These are phyloP conservation scores for Astragalus glycyphyllos DNA, from an alignment of 306 rosid species.

Conservation along the genomic window DNA sequence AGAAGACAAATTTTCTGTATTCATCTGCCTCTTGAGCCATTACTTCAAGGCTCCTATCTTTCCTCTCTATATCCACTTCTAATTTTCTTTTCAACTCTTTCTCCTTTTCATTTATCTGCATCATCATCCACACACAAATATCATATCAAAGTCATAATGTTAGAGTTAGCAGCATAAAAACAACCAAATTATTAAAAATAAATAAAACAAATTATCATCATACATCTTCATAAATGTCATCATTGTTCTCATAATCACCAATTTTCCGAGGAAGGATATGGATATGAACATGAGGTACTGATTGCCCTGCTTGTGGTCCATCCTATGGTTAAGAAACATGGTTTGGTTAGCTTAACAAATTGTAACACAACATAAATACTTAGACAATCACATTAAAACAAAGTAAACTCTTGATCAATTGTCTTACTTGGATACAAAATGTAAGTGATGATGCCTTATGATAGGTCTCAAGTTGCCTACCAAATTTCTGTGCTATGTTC, in stretches of 20 bases:
- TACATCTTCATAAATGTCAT: slow-evolving; percentile 86
- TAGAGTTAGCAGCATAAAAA: slow-evolving; percentile 10
- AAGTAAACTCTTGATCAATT: not conserved
- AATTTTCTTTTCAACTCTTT: slow-evolving; percentile 67
- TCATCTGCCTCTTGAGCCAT: slow-evolving; percentile 84
- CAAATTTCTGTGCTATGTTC: slow-evolving; percentile 83
- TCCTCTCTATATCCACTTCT: slow-evolving; percentile 77
- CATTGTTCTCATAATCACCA: slow-evolving; percentile 77
- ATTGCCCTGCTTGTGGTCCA: slow-evolving; percentile 89
- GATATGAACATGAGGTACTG: slow-evolving; percentile 90
- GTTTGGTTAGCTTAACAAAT: slow-evolving; percentile 33
- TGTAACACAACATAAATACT: not conserved
- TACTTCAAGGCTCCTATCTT: slow-evolving; percentile 73
- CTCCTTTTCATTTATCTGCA: slow-evolving; percentile 79
- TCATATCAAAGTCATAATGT: slow-evolving; percentile 8
- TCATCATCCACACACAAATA: slow-evolving; percentile 42
- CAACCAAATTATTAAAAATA: not conserved
- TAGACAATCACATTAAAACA: not conserved
- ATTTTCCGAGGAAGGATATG: slow-evolving; percentile 77
- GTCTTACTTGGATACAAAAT: slow-evolving; percentile 78
- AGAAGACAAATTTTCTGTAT: slow-evolving; percentile 70
- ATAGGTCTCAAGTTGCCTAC: slow-evolving; percentile 71
- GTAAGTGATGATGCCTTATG: slow-evolving; percentile 87
- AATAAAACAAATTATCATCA: slow-evolving; percentile 9
- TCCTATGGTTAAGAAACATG: slow-evolving; percentile 59